These are phyloP conservation scores for Neurospora sublineolata DNA, from an alignment of 495 filamentous ascomycete genomes.

Conservation along the genomic window DNA sequence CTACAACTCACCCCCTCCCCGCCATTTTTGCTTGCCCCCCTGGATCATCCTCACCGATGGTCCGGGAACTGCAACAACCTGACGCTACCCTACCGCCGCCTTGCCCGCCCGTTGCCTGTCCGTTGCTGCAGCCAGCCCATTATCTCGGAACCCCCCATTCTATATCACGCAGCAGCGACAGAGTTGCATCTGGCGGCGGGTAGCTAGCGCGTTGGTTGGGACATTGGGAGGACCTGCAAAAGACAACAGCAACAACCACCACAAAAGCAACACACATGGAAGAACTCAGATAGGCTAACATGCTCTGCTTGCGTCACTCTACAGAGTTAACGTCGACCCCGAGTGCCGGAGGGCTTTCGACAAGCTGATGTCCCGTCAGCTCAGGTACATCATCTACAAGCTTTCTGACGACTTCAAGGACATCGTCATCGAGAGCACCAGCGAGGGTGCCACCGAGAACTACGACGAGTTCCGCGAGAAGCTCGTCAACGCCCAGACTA, in stretches of 20 bases:
- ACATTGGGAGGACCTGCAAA: not conserved
- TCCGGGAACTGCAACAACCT: not conserved
- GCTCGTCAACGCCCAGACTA: slow-evolving; percentile 52
- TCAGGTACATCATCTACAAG: slow-evolving; percentile 97
- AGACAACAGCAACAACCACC: not conserved
- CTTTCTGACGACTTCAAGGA: slow-evolving; percentile 84
- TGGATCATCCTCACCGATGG: not conserved
- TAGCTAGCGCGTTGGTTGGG: not conserved
- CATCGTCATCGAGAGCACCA: slow-evolving; percentile 69
- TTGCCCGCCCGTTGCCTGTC: slow-evolving; percentile 2
- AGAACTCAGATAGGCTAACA: slow-evolving; percentile 14
- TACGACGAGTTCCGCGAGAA: slow-evolving; percentile 73
- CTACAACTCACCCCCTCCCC: slow-evolving; percentile 6
- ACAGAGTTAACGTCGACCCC: slow-evolving; percentile 63
- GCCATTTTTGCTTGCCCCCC: not conserved
- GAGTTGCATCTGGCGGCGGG: not conserved
- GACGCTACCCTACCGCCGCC: slow-evolving; percentile 4
- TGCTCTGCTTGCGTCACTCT: not conserved
- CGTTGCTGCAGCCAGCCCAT: not conserved
- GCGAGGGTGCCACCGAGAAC: slow-evolving; percentile 35
- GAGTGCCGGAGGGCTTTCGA: slow-evolving; percentile 81
- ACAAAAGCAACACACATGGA: not conserved
- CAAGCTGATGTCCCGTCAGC: slow-evolving; percentile 75
- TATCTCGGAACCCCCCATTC: not conserved
- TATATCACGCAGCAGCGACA: not conserved